phyloP scores from a whole-genome alignment of 805 yeast species.

The Kazachstania taianensis region DNA sequence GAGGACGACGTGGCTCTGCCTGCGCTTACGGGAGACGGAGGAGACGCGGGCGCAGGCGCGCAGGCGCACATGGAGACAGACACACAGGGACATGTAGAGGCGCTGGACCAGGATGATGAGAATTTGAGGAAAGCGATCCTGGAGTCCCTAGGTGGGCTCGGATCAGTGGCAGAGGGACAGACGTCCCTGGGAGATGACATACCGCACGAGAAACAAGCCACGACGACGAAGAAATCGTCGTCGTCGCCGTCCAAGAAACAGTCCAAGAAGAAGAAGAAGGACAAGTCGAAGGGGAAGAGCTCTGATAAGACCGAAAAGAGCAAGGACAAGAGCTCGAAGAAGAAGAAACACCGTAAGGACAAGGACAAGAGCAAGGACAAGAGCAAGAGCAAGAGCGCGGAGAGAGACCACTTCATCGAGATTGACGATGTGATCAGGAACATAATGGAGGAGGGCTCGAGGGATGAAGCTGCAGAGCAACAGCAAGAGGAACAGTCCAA shows the following conservation, averaged over 20 bases:
- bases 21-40: constrained; percentile 5
- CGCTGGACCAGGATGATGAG: constrained; percentile 28
- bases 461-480: not conserved
- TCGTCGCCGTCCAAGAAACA: constrained; percentile 9
- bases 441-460: constrained; percentile 12
- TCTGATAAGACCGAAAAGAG: constrained; percentile 8
- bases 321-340: constrained; percentile 6
- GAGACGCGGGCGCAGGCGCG: not conserved
- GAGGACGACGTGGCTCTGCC: constrained; percentile 11
- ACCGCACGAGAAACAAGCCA: constrained; percentile 7
- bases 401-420: constrained; percentile 15
- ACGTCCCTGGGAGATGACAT: constrained; percentile 11
- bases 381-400: too few relatives aligned
- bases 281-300: constrained; percentile 9
- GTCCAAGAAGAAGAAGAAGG: constrained; percentile 16
- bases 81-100: constrained; percentile 4
- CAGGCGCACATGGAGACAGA: constrained; percentile 4
- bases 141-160: constrained; percentile 21
- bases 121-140: constrained; percentile 26
- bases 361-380: too few relatives aligned
- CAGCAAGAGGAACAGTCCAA: not conserved
- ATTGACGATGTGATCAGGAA: constrained; percentile 26
- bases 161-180: constrained; percentile 5
- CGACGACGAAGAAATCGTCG: constrained; percentile 5
- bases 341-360: constrained; percentile 6